These are phyloP conservation scores for Herpetospermum pedunculosum DNA, from an alignment of 306 rosid genomes.

Conservation along the genomic window DNA sequence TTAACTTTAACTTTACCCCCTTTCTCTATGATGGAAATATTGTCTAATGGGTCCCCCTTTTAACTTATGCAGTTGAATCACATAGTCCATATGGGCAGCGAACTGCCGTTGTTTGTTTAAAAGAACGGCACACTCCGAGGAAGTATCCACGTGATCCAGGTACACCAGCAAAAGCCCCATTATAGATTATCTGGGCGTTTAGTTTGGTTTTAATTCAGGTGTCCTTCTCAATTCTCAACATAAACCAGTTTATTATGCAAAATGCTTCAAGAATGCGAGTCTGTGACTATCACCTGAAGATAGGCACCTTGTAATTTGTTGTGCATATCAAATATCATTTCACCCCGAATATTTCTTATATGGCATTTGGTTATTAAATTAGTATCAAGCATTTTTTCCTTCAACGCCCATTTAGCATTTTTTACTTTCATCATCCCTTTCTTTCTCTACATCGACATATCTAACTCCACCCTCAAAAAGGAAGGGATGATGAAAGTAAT, in stretches of 20 bases:
- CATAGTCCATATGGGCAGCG: conserved; percentile 77
- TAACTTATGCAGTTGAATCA: conserved; percentile 52
- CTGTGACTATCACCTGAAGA: neutral
- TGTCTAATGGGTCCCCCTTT: neutral
- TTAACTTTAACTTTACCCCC: neutral
- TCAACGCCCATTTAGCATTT: neutral
- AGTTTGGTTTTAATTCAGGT: conserved; percentile 10
- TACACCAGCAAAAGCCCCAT: conserved; percentile 63
- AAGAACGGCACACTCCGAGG: conserved; percentile 51
- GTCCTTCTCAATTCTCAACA: neutral
- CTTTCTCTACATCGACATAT: neutral
- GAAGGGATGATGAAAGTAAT: neutral
- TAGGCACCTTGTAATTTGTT: neutral
- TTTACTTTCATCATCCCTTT: neutral
- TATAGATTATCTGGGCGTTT: conserved; percentile 21
- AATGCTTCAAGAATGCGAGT: neutral
- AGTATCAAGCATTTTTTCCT: neutral
- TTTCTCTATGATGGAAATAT: neutral
- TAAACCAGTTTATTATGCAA: neutral
- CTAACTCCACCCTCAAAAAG: neutral
- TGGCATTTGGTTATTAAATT: neutral
- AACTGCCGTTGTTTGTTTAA: conserved; percentile 56
- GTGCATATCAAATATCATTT: neutral
- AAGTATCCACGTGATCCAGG: conserved; percentile 84
- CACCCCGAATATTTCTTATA: neutral